Evolutionary conservation across 176 grass and related monocot species (phyloP), one percentile per base, ranked within the genome.

Genomic region (Zoysia pacifica): DNA sequence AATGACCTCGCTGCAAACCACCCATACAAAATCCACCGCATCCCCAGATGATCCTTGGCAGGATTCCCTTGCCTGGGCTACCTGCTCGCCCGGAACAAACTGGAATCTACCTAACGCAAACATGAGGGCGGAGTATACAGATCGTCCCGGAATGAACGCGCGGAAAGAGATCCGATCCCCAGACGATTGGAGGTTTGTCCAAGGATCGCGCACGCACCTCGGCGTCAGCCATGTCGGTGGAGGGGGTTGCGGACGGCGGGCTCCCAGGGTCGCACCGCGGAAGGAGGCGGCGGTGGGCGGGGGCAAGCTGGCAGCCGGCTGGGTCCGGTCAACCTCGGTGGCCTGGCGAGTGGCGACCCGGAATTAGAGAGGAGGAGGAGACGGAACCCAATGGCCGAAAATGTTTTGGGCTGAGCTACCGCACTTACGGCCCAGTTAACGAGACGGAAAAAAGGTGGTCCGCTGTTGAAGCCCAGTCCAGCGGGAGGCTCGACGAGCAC

Each of bases 181-280:
- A 28, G 28, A 28, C 28, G 28, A 28, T 28, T 28, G 28, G 28
- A 28, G 28, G 28, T 28, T 28, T 28, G 28, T 28, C 28, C 28
- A 28, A 28, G 28, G 28, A 28, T 28, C 28, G 28, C 52, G 18
- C 18, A 38, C 73, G 55, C 44, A 77, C 82, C 73, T 84, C 73
- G 53, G 61, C 81, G 52, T 84, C 73, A 18, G 65, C 73, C 82
- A 84, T 77, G 35, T 9, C 38, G 65, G 64, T 4, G 75, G 41
- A n/a, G 12, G 8, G 7, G 48, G 7, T 0, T 48, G 16, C 43
- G 61, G 43, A 16, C 7, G 65, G 16, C 62, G 52, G 19, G 64
- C 4, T 41, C 48, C 4, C 62, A 62, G 62, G 50, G 51, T 55
- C 20, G 70, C 20, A 43, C 53, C 49, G 50, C 10, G 81, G 61